phyloP scores from a whole-genome alignment of 2,329 filamentous ascomycete species.

The Periconia digitata region DNA sequence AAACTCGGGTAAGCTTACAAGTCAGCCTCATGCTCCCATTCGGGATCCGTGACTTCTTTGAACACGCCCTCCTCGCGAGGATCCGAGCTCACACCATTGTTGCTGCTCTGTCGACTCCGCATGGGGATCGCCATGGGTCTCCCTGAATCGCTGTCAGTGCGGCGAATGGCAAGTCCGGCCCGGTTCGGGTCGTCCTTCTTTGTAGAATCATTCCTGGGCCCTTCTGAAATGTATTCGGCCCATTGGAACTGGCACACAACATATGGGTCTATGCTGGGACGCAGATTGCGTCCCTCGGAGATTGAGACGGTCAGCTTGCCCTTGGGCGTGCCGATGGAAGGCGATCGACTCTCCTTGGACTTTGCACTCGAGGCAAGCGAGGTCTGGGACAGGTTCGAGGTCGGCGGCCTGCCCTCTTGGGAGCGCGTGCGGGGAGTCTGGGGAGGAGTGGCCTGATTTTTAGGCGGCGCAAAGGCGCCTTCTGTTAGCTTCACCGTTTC shows the following conservation, averaged over 20 bases:
- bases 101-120: slow-evolving; percentile 94
- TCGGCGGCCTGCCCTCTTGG: slow-evolving; percentile 54
- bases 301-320: slow-evolving; percentile 92
- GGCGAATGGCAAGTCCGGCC: slow-evolving; percentile 55
- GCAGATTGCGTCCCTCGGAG: slow-evolving; percentile 77
- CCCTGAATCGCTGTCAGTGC: slow-evolving; percentile 78
- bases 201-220: slow-evolving; percentile 64
- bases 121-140: slow-evolving; percentile 93
- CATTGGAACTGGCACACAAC: slow-evolving; percentile 96
- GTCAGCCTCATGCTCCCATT: slow-evolving; percentile 92
- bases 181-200: slow-evolving; percentile 42
- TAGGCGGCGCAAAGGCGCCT: slow-evolving; percentile 61
- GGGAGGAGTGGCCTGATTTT: slow-evolving; percentile 85
- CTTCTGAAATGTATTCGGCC: slow-evolving; percentile 92
- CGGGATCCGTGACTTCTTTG: slow-evolving; percentile 75
- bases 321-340: slow-evolving; percentile 65
- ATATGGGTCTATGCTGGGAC: slow-evolving; percentile 85
- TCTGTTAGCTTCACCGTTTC: slow-evolving; percentile 87
- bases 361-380: slow-evolving; percentile 46
- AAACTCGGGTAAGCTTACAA: slow-evolving; percentile 68
- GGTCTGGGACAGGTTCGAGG: slow-evolving; percentile 55
- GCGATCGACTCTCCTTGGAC: slow-evolving; percentile 21
- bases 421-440: slow-evolving; percentile 89
- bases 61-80: slow-evolving; percentile 56
- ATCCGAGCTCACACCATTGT: slow-evolving; percentile 75